Percentiles rank a stretch among this genome's conserved stretches.
These are phyloP conservation scores for Phytophthora colocasiae DNA, from an alignment of 352 stramenopile genomes.

Conservation along the genomic window DNA sequence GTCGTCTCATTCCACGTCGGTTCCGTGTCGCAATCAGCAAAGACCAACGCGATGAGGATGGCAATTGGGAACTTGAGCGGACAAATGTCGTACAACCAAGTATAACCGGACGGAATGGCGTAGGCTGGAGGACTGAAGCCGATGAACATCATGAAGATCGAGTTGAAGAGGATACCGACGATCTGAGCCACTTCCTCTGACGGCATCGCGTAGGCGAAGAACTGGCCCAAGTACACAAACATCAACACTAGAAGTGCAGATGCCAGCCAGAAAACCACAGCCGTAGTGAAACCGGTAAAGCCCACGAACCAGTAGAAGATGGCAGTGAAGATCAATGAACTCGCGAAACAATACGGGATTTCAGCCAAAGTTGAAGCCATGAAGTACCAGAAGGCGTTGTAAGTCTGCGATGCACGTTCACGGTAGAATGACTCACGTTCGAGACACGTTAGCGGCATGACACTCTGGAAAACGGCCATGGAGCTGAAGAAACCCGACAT, in stretches of 20 bases:
- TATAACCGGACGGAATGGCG: slow-evolving; percentile 23
- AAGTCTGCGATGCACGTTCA: slow-evolving; percentile 86
- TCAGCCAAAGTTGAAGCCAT: slow-evolving; percentile 21
- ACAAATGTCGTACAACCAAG: slow-evolving; percentile 27
- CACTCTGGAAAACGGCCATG: slow-evolving; percentile 15
- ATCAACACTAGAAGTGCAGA: slow-evolving; percentile 45
- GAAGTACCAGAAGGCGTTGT: slow-evolving; percentile 33
- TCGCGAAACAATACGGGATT: slow-evolving; percentile 36
- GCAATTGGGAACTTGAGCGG: slow-evolving; percentile 29
- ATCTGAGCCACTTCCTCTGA: slow-evolving; percentile 17
- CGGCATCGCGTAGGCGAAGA: slow-evolving; percentile 13
- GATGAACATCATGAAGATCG: slow-evolving; percentile 41
- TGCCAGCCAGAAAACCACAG: slow-evolving; percentile 37
- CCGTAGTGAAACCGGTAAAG: slow-evolving; percentile 23
- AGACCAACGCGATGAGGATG: slow-evolving; percentile 26
- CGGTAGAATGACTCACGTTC: slow-evolving; percentile 70
- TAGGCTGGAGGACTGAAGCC: slow-evolving; percentile 25
- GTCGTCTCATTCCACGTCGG: slow-evolving; percentile 8
- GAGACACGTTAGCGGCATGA: slow-evolving; percentile 71
- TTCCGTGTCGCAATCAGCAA: slow-evolving; percentile 13
- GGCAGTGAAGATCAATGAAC: neutral
- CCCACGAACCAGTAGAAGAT: slow-evolving; percentile 12
- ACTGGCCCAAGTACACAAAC: slow-evolving; percentile 42
- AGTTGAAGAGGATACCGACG: slow-evolving; percentile 31
- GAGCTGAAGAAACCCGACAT: slow-evolving; percentile 59